These are phyloP conservation scores for Globisporangium uncinulatum DNA, from an alignment of 352 stramenopile species.

Conservation along the genomic window DNA sequence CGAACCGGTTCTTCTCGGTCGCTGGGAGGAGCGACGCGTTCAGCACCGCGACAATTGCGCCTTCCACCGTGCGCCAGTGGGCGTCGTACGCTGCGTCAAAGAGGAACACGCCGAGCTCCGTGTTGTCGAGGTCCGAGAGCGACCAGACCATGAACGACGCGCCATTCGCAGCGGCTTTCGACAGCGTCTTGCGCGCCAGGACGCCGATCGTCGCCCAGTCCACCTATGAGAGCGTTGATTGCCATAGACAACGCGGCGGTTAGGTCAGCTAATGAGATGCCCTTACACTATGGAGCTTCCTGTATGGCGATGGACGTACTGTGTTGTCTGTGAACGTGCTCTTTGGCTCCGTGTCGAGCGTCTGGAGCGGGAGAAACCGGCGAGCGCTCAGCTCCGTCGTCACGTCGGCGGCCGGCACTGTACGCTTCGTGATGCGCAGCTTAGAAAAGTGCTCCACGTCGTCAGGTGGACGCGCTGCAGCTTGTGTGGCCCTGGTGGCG, in stretches of 20 bases:
- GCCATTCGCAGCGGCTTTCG: constrained; percentile 56
- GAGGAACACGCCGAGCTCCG: constrained; percentile 69
- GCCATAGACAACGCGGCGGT: no score
- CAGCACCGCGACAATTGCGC: constrained; percentile 59
- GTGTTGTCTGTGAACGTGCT: constrained; percentile 50
- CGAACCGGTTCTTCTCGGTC: constrained; percentile 72
- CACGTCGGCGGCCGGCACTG: constrained; percentile 38
- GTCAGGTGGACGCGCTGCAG: neutral
- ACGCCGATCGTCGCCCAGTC: constrained; percentile 85
- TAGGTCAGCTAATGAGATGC: no score
- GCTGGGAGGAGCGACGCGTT: constrained; percentile 62
- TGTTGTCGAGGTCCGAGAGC: constrained; percentile 61
- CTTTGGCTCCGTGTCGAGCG: constrained; percentile 49
- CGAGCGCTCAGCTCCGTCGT: constrained; percentile 61
- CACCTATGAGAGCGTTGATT: constrained; percentile 16
- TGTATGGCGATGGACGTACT: constrained; percentile 16
- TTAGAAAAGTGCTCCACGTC: constrained; percentile 48
- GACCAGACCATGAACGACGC: constrained; percentile 80
- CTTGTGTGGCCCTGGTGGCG: no score
- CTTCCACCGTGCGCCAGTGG: constrained; percentile 64
- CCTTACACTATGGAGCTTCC: no score
- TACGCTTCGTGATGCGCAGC: constrained; percentile 51
- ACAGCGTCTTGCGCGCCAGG: constrained; percentile 62
- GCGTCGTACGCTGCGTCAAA: constrained; percentile 62
- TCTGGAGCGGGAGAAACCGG: constrained; percentile 51